phyloP scores from a whole-genome alignment of 441 rosid species.

The Erodium texanum region DNA sequence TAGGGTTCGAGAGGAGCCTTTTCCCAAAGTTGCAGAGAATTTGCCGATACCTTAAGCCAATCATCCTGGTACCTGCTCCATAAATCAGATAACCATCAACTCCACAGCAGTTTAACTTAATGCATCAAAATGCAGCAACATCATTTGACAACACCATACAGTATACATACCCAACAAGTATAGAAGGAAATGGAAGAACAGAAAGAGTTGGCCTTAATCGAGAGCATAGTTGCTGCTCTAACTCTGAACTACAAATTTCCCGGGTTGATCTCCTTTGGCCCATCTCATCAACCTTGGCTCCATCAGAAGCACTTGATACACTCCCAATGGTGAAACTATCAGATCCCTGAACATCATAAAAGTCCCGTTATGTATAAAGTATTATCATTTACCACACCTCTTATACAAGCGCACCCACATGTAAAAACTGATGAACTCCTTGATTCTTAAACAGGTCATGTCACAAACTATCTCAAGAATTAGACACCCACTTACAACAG shows the following conservation, averaged over 20 bases:
- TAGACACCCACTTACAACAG: constrained; percentile 64
- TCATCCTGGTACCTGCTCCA: constrained; percentile 92
- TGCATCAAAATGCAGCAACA: not conserved
- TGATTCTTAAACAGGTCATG: constrained; percentile 49
- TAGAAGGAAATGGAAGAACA: constrained; percentile 90
- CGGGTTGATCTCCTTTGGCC: constrained; percentile 58
- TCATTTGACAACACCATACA: not conserved
- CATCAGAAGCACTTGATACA: constrained; percentile 47
- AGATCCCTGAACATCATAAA: constrained; percentile 17
- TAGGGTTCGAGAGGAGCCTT: constrained; percentile 98
- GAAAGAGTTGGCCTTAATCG: constrained; percentile 66
- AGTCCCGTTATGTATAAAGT: constrained; percentile 11
- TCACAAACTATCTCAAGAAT: constrained; percentile 34
- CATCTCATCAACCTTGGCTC: constrained; percentile 61
- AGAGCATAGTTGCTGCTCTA: constrained; percentile 41
- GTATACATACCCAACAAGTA: constrained; percentile 85
- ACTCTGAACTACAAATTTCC: constrained; percentile 60
- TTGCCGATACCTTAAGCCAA: constrained; percentile 92
- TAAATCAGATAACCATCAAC: not conserved
- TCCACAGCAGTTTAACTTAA: constrained; percentile 11
- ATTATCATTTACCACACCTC: constrained; percentile 32
- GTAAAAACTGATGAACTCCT: constrained; percentile 51
- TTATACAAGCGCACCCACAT: constrained; percentile 48
- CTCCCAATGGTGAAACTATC: constrained; percentile 25
- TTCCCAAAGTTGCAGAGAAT: constrained; percentile 89